Percentiles rank a stretch among this genome's conserved stretches.
Conservation (phyloP, 1,139 yeast species). For the Pichia sp. region DNA sequence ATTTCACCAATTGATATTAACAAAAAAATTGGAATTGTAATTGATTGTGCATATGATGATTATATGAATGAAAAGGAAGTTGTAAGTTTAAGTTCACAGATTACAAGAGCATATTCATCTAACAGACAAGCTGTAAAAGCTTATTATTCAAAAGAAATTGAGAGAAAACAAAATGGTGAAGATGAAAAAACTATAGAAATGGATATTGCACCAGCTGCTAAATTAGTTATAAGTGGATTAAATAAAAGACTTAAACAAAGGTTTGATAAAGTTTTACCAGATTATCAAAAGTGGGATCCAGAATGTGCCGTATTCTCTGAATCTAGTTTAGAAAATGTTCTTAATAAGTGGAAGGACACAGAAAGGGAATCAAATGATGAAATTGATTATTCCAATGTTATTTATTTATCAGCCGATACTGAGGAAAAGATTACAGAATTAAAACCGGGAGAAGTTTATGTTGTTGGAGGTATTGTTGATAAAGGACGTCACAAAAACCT, state of each 20-base stretch:
- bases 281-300: conserved; percentile 57
- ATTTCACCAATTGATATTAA: conserved; percentile 26
- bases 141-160: conserved; percentile 9
- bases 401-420: conserved; percentile 86
- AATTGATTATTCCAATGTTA: conserved; percentile 35
- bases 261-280: conserved; percentile 56
- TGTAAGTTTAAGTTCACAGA: conserved; percentile 70
- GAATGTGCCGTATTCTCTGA: conserved; percentile 47
- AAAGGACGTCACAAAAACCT: conserved; percentile 83
- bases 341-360: conserved; percentile 8
- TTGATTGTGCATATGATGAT: conserved; percentile 90
- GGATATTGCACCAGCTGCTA: conserved; percentile 40
- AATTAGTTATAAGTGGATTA: conserved; percentile 59
- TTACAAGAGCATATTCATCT: conserved; percentile 75
- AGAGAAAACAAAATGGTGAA: neutral
- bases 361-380: conserved; percentile 13
- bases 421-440: conserved; percentile 57
- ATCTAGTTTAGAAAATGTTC: conserved; percentile 34
- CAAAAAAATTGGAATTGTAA: conserved; percentile 48
- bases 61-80: conserved; percentile 79
- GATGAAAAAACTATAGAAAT: neutral
- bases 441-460: conserved; percentile 66
- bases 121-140: conserved; percentile 49
- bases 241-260: conserved; percentile 59
- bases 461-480: conserved; percentile 95